phyloP scores from a whole-genome alignment of 2,329 filamentous ascomycete species.

The Trichophyton simii region DNA sequence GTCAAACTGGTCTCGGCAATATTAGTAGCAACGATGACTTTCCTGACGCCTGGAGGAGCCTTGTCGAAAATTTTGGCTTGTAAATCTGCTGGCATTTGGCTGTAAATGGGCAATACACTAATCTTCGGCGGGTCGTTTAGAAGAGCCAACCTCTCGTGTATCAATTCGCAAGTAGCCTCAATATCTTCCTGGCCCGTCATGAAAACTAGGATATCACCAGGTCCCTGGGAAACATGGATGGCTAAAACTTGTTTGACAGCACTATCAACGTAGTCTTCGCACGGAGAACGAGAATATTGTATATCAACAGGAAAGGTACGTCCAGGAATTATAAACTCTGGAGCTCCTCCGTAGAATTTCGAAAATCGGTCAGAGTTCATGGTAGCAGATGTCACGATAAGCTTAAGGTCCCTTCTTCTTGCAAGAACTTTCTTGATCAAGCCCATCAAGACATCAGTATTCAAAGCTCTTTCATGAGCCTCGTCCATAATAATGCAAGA shows the following conservation, averaged over 20 bases:
- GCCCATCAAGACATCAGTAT: constrained; percentile 95
- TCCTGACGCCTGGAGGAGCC: constrained; percentile 78
- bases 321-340: constrained; percentile 91
- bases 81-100: constrained; percentile 95
- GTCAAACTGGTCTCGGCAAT: constrained; percentile 97
- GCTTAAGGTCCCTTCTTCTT: constrained; percentile 75
- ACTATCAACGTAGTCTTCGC: constrained; percentile 95
- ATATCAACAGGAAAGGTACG: constrained; percentile 95
- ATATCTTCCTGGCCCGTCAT: constrained; percentile 99
- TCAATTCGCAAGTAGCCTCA: constrained; percentile 85
- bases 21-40: constrained; percentile 96
- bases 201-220: constrained; percentile 91
- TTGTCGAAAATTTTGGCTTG: constrained; percentile 97
- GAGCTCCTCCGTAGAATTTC: constrained; percentile 88
- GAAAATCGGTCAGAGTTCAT: constrained; percentile 98
- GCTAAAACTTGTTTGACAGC: constrained; percentile 91
- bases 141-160: constrained; percentile 73
- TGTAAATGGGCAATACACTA: constrained; percentile 93
- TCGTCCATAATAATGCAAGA: constrained; percentile 99
- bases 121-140: constrained; percentile 92
- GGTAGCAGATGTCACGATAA: constrained; percentile 95
- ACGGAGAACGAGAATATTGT: constrained; percentile 86
- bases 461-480: constrained; percentile 89
- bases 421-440: constrained; percentile 94
- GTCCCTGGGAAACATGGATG: constrained; percentile 88